Evolutionary conservation across 2,329 filamentous ascomycete genomes (phyloP).

Genomic region (Fusarium nygamai): DNA sequence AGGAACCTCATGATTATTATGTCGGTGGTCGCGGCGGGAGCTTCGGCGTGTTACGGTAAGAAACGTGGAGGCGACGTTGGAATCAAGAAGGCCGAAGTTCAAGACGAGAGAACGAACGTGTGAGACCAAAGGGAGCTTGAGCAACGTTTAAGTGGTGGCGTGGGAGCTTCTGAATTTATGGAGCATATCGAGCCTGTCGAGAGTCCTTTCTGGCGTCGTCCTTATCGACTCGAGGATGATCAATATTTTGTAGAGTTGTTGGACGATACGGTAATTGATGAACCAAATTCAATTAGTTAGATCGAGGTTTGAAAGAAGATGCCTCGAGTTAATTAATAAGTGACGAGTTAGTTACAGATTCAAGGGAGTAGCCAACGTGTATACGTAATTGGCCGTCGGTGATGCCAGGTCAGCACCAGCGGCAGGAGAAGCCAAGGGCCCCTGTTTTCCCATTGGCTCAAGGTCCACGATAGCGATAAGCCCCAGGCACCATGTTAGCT

Average conservation of each 20-base stretch:
- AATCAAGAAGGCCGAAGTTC: slow-evolving; percentile 12
- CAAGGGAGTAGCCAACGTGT: slow-evolving; percentile 33
- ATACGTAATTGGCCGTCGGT: slow-evolving; percentile 43
- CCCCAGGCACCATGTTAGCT: slow-evolving; percentile 27
- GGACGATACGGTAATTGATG: neutral
- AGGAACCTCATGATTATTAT: slow-evolving; percentile 63
- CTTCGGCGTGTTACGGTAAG: slow-evolving; percentile 12
- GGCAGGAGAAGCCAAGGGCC: slow-evolving; percentile 14
- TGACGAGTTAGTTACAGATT: slow-evolving; percentile 9
- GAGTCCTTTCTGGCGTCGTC: slow-evolving; percentile 6
- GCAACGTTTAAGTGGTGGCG: slow-evolving; percentile 32
- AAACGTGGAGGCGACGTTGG: slow-evolving; percentile 7
- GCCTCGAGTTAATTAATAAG: slow-evolving; percentile 15
- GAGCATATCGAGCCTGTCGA: slow-evolving; percentile 30
- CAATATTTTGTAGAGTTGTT: neutral
- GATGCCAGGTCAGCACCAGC: slow-evolving; percentile 42
- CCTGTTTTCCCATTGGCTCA: slow-evolving; percentile 19
- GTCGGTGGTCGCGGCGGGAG: slow-evolving; percentile 15
- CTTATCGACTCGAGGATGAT: neutral
- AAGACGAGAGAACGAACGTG: neutral
- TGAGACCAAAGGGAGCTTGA: slow-evolving; percentile 21
- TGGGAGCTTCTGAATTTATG: slow-evolving; percentile 36
- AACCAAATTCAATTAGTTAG: neutral
- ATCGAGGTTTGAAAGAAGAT: slow-evolving; percentile 14
- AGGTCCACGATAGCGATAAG: slow-evolving; percentile 26